Conservation (phyloP, 1,284 basidiomycete genomes). For the Ustanciosporium gigantosporum region DNA sequence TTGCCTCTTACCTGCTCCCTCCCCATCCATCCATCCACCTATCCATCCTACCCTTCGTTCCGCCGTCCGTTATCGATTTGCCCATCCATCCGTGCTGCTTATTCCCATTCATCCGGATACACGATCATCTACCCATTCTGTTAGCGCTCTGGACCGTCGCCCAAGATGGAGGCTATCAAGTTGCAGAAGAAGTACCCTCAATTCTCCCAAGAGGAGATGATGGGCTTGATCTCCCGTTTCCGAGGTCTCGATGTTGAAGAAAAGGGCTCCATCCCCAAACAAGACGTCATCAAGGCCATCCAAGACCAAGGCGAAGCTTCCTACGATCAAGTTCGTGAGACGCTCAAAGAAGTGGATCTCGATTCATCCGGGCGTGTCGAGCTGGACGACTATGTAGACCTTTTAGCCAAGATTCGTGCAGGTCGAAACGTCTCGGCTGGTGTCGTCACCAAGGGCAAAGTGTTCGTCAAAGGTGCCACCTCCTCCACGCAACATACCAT, state of each 20-base stretch:
- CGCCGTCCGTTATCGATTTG: background rate
- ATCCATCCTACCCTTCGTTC: background rate
- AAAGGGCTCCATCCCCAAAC: slow-evolving; percentile 54
- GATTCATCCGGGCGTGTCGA: slow-evolving; percentile 95
- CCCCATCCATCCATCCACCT: slow-evolving; percentile 1
- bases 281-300: slow-evolving; percentile 55
- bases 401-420: slow-evolving; percentile 76
- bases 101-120: background rate
- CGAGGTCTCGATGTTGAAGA: slow-evolving; percentile 57
- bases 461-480: slow-evolving; percentile 91
- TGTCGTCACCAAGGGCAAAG: slow-evolving; percentile 71
- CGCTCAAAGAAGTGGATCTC: slow-evolving; percentile 89
- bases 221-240: slow-evolving; percentile 56
- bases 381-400: slow-evolving; percentile 96
- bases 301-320: slow-evolving; percentile 50
- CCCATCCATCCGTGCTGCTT: background rate
- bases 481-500: slow-evolving; percentile 96
- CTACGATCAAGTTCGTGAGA: slow-evolving; percentile 65
- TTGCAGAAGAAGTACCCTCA: slow-evolving; percentile 92
- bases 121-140: background rate
- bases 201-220: slow-evolving; percentile 65
- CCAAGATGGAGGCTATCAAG: slow-evolving; percentile 76
- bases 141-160: background rate
- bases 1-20: too few species aligned
- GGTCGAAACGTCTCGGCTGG: slow-evolving; percentile 63